Evolutionary conservation across 352 stramenopile species (phyloP).

Genomic region (Poterioochromonas sp.): DNA sequence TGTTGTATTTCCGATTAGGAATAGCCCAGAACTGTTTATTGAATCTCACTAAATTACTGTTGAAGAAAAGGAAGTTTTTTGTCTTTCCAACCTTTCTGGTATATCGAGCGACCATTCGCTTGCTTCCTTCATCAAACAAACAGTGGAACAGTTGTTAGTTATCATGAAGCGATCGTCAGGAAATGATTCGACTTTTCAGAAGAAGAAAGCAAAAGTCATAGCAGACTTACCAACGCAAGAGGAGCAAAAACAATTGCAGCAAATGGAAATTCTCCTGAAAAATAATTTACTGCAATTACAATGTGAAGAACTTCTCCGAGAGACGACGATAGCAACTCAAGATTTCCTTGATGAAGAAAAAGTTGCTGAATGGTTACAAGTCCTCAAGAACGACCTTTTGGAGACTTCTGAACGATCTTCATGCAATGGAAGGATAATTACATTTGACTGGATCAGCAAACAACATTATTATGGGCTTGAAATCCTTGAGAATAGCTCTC

Average conservation of each 20-base stretch:
- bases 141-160: no score
- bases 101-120: no score
- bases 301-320: conserved; percentile 65
- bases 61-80: no score
- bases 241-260: conserved; percentile 65
- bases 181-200: no score
- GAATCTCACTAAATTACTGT: no score
- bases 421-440: neutral
- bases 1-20: no score
- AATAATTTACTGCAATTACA: conserved; percentile 70
- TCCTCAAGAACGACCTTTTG: neutral
- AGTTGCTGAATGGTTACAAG: neutral
- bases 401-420: neutral
- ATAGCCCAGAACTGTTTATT: no score
- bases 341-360: conserved; percentile 38
- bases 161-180: no score
- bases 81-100: no score
- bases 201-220: neutral
- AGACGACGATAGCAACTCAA: no score
- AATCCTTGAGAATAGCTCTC: neutral
- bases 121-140: no score
- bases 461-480: neutral
- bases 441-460: neutral
- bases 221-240: conserved; percentile 55
- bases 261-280: conserved; percentile 65